These are phyloP conservation scores for Neurospora sublineolata DNA, from an alignment of 495 filamentous ascomycete genomes.

Conservation along the genomic window DNA sequence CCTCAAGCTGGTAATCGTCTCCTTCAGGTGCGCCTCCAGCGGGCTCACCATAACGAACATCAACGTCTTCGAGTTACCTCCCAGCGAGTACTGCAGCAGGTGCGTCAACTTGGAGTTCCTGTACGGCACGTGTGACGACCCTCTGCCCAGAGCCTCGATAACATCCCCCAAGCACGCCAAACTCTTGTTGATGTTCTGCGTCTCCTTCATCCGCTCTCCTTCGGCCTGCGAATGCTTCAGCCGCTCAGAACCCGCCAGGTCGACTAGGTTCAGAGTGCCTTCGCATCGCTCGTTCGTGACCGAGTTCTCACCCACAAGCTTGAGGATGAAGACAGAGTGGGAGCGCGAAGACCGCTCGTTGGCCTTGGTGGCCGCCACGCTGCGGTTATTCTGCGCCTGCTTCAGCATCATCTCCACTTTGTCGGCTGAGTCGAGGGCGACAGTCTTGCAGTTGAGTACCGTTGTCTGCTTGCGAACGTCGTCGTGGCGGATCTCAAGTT, in stretches of 20 bases:
- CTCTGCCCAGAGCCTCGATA: constrained; percentile 78
- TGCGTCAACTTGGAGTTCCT: constrained; percentile 95
- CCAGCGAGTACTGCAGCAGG: constrained; percentile 86
- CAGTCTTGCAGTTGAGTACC: constrained; percentile 73
- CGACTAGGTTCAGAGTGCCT: constrained; percentile 91
- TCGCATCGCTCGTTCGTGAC: constrained; percentile 76
- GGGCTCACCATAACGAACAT: constrained; percentile 99
- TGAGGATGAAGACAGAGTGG: constrained; percentile 93
- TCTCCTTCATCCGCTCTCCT: constrained; percentile 81
- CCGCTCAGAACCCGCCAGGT: constrained; percentile 87
- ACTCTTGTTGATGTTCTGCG: constrained; percentile 93
- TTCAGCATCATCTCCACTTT: constrained; percentile 70
- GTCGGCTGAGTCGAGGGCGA: constrained; percentile 62
- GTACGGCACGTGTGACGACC: constrained; percentile 83
- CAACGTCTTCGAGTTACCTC: constrained; percentile 91
- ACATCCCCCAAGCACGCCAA: constrained; percentile 90
- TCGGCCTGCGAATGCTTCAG: constrained; percentile 74
- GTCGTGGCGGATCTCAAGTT: constrained; percentile 87
- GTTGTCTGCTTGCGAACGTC: constrained; percentile 66
- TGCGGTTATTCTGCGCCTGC: constrained; percentile 70
- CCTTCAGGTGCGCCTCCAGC: constrained; percentile 77
- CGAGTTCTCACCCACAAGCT: constrained; percentile 68
- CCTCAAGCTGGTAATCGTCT: constrained; percentile 89
- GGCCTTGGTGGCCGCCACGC: constrained; percentile 88
- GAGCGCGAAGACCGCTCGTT: constrained; percentile 90